phyloP scores from a whole-genome alignment of 768 basidiomycete genomes.

The Amanita rubescens region DNA sequence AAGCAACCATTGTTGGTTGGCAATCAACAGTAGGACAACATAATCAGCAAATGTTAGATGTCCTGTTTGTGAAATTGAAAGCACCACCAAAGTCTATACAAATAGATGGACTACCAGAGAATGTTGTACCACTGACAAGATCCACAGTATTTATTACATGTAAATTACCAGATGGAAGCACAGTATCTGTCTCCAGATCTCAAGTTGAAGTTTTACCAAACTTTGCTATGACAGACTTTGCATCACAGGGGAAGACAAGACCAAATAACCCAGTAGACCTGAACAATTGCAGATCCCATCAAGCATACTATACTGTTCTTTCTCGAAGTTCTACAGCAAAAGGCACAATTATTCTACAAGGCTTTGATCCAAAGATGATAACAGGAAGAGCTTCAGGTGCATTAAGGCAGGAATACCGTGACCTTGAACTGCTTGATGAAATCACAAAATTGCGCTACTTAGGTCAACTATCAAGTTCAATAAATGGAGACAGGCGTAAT shows the following conservation, averaged over 20 bases:
- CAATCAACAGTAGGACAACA: conserved; percentile 3
- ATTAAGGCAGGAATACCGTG: background rate
- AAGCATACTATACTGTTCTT: too few species aligned
- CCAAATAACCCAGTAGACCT: conserved; percentile 8
- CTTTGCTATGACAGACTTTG: conserved; percentile 13
- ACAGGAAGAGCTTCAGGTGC: too few species aligned
- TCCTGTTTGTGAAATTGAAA: conserved; percentile 15
- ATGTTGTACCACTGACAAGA: background rate
- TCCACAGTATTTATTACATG: background rate
- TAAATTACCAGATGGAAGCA: conserved; percentile 13
- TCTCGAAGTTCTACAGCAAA: too few species aligned
- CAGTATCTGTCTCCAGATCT: conserved; percentile 10
- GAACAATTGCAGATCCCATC: too few species aligned
- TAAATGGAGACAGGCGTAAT: too few species aligned
- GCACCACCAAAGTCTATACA: too few species aligned
- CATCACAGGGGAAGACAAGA: conserved; percentile 11
- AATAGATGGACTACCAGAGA: background rate
- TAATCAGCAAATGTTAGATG: conserved; percentile 19
- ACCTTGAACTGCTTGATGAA: too few species aligned
- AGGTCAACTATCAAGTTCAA: background rate
- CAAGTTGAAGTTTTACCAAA: too few species aligned
- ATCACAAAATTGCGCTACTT: too few species aligned
- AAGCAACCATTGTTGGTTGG: conserved; percentile 25
- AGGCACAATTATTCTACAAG: background rate
- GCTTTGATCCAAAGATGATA: background rate